Base-by-base conservation (phyloP, 2,329 filamentous ascomycete species). In the Decorospora gaudefroyi region DNA sequence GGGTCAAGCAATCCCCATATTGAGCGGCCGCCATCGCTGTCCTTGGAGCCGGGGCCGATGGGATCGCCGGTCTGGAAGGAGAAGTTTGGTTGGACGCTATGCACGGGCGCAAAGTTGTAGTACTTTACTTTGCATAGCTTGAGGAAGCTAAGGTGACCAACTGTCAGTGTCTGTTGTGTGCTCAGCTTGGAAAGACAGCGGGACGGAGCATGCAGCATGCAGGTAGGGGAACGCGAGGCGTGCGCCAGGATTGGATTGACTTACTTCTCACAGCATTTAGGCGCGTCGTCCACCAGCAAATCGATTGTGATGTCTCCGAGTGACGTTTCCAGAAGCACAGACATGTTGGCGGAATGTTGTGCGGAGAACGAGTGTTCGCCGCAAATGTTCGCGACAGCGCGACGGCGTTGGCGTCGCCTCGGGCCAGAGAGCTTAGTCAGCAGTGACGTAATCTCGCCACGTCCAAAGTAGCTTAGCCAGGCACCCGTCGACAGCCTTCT, bases 81-180 rank as follows among this genome's bases (percentile, higher is more conserved):
- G 73, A 96, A 97, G 72, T 90, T 85, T 70, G 92, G 93, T 68
- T 96, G 93, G 25, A 99, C 83, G 57, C 86, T 90, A 74, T 96
- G 89, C 41, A 97, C 76, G 17, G 92, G 93, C 4, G 90, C 85
- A 71, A 95, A 97, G 76, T 97, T 97, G 83, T 96, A 99, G 76
- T 97, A 99, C 76, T 96, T 99, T 73, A 90, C 78, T 76, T 97
- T 97, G 83, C 93, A 96, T 61, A 99, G 88, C 79, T 99, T 97
- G 44, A 99, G 78, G 72, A 99, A 97, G 79, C 90, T 95, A 64
- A 57, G 46, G 59, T 32, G 58, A 60, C 64, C 64, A 71, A 56
- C 63, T 76, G 76, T 84, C 76, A 78, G 76, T 76, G 64, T 66
- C 64, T 74, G 57, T 62, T 52, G 46, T 59, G 57, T 70, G 68